Evolutionary conservation across 805 yeast species (phyloP), one percentile per base, ranked within the genome.

Genomic region (Wickerhamiella dianesei): DNA sequence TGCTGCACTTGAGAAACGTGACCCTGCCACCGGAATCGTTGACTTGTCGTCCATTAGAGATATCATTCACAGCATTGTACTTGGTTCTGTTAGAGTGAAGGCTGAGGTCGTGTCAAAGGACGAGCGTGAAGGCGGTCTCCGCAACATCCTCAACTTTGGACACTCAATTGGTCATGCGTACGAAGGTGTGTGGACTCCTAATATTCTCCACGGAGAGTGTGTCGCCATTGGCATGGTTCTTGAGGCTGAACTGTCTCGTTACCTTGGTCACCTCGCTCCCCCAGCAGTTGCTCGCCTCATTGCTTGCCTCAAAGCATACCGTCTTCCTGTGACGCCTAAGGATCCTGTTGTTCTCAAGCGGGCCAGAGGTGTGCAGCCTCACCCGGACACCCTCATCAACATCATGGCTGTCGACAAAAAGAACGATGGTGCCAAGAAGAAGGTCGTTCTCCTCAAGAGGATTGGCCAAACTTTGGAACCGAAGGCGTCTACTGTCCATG

Each of bases 141-240:
- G 98, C 66, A 92, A 92, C 64, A 67, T 92, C 53, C 72, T 92
- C 50, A 92, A 92, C 66, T 92, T 89, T 61, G 98, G 98, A 35
- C 98, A 92, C 64, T 77, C 96, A 22, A 88, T 92, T 57, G 98
- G 98, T 41, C 98, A 92, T 64, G 98, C 98, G 18, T 87, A 82
- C 54, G 98, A 92, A 69, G 97, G 98, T n/a, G 79, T 92, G 35
- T 71, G 92, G 52, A 88, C 97, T 3, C 98, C 98, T 6, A 86
- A 88, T 64, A 92, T 95, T 20, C 73, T 92, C 41, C 98, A 92
- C 60, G 98, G 98, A 50, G 98, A 92, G 66, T 92, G 98, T 73
- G 98, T 92, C n/a, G 74, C 97, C n/a, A 75, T 92, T 50, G 98
- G 98, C 53, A 82, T 87, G 75, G 80, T 92, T 32, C 75, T 79